These are phyloP conservation scores for Penicillium nordicum DNA, from an alignment of 2,329 filamentous ascomycete genomes.

Conservation along the genomic window DNA sequence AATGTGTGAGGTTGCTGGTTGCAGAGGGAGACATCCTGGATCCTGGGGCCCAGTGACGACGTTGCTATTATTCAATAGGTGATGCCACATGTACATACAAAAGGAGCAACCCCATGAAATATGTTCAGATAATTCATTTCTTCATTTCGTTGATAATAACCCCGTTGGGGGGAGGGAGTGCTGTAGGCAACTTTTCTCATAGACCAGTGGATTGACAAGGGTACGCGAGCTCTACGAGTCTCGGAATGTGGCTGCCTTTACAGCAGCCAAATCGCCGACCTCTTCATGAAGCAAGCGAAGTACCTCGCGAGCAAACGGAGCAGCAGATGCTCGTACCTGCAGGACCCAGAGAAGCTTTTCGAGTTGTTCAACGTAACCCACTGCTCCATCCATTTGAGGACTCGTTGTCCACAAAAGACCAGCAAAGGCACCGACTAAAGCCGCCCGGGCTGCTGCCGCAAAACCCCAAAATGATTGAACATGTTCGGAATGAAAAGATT, in stretches of 20 bases:
- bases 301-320: neutral
- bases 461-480: neutral
- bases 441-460: neutral
- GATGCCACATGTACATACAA: neutral
- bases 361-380: neutral
- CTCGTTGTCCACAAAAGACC: neutral
- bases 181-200: too few relatives aligned
- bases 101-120: neutral
- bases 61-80: neutral
- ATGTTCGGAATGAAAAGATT: neutral
- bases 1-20: neutral
- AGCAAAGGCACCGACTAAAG: neutral
- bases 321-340: neutral
- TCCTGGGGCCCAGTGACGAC: neutral
- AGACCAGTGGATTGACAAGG: neutral
- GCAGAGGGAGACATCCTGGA: neutral
- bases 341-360: neutral
- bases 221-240: neutral
- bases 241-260: neutral
- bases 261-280: neutral
- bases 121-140: neutral
- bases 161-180: too few relatives aligned
- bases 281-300: neutral
- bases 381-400: neutral
- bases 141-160: neutral